A percentile compares a stretch with the other conserved stretches of the same genome.
Conservation (phyloP, 176 grass and related monocot species). For the Cenchrus americanus region DNA sequence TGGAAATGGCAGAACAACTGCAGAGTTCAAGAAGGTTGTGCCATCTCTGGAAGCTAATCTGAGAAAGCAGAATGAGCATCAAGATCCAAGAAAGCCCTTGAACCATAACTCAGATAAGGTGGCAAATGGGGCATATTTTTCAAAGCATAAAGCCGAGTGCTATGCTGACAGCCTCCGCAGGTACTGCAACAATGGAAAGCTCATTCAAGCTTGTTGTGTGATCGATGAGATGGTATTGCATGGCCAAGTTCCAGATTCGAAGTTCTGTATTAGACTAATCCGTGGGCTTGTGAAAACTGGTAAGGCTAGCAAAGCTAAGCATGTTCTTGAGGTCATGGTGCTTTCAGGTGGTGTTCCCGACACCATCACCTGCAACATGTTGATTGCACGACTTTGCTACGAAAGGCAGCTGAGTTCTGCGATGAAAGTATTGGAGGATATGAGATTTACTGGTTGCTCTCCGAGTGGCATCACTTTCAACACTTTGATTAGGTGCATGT, state of each 20-base stretch:
- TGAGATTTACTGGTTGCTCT: constrained; percentile 61
- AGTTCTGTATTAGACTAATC: constrained; percentile 60
- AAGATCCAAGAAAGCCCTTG: constrained; percentile 18
- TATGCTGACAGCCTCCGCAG: constrained; percentile 55
- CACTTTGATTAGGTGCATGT: constrained; percentile 81
- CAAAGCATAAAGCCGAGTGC: constrained; percentile 47
- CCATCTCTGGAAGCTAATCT: constrained; percentile 19
- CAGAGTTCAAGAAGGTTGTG: constrained; percentile 12
- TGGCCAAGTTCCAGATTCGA: constrained; percentile 64
- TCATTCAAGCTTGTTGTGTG: constrained; percentile 58
- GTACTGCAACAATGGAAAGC: constrained; percentile 63
- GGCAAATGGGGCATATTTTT: constrained; percentile 21
- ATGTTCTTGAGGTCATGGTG: constrained; percentile 63
- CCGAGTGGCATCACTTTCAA: constrained; percentile 75
- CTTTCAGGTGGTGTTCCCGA: constrained; percentile 71
- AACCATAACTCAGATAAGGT: constrained; percentile 24
- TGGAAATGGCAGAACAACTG: neutral
- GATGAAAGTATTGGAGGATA: constrained; percentile 50
- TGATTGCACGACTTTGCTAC: constrained; percentile 62
- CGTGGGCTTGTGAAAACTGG: constrained; percentile 62
- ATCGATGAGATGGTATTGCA: constrained; percentile 70
- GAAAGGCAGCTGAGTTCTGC: constrained; percentile 56
- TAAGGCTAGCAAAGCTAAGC: constrained; percentile 56
- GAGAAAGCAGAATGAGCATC: neutral
- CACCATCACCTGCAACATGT: constrained; percentile 76